phyloP scores from a whole-genome alignment of 2,329 filamentous ascomycete species.

The Gaeumannomyces tritici region DNA sequence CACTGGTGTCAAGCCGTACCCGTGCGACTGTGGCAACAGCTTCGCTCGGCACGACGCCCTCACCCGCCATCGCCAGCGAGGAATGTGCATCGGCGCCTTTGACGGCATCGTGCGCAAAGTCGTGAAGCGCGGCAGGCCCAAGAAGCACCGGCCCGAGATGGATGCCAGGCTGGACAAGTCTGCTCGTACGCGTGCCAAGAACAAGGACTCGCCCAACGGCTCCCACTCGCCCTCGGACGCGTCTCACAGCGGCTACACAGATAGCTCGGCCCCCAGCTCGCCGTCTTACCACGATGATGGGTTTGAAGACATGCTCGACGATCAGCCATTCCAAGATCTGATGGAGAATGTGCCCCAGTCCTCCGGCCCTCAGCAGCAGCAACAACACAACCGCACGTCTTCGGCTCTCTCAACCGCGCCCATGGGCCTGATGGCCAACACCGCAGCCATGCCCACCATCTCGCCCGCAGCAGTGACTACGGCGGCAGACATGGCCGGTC shows the following conservation, averaged over 20 bases:
- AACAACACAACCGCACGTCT: background rate
- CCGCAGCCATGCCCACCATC: background rate
- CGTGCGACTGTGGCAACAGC: slow-evolving; percentile 86
- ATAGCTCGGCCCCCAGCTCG: slow-evolving; percentile 45
- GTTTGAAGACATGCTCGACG: slow-evolving; percentile 27
- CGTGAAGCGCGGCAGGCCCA: slow-evolving; percentile 53
- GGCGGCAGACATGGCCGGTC: slow-evolving; percentile 10
- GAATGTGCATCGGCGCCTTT: slow-evolving; percentile 93
- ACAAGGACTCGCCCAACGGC: slow-evolving; percentile 19
- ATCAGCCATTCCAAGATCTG: slow-evolving; percentile 25
- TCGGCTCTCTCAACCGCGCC: slow-evolving; percentile 27
- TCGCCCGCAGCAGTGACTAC: background rate
- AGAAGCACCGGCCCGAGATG: slow-evolving; percentile 50
- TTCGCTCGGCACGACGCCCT: slow-evolving; percentile 94
- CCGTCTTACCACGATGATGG: slow-evolving; percentile 30
- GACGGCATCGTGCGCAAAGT: slow-evolving; percentile 60
- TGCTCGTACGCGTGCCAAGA: slow-evolving; percentile 44
- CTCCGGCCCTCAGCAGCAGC: background rate
- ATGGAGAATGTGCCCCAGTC: slow-evolving; percentile 25
- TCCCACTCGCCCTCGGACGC: slow-evolving; percentile 34
- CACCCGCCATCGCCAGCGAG: slow-evolving; percentile 86
- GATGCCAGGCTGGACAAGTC: slow-evolving; percentile 48
- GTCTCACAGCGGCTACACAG: slow-evolving; percentile 47
- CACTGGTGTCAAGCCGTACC: slow-evolving; percentile 89
- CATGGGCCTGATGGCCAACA: slow-evolving; percentile 16